Evolutionary conservation across 768 basidiomycete species (phyloP), one percentile per base, ranked within the genome.

Genomic region (Boletus barrowsii): DNA sequence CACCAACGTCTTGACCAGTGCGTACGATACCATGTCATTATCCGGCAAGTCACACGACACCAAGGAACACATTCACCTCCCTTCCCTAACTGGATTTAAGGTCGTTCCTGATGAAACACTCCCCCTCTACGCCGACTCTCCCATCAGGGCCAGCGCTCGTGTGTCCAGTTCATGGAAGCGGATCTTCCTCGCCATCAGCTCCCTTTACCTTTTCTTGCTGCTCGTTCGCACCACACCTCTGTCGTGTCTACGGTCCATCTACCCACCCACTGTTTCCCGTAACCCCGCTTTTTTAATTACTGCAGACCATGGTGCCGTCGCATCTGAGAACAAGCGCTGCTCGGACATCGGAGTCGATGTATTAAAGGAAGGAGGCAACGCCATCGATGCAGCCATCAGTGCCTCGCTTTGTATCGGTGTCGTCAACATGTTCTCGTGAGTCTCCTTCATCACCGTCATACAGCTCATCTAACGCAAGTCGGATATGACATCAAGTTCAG

Each of bases 381-480:
- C 95, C 0, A 83, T 96, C 15, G 96, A 98, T 60, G 87, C 96
- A 0, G 88, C 84, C 0, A 83, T 98, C 50, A 82, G 84, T 20
- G 79, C 89, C 0, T 83, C 87, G 0, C 75, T 98, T 24, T 98
- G 96, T 66, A 74, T 75, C 33, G 88, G 90, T 6, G 86, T 90
- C 3, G 83, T 93, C 47, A 94, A 93, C 68, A 92, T 92, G 85
- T 97, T 94, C 68, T 91, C 90, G 79, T 93, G 64, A 66, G 83
- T 79, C 14, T 10, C 4, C 15, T 14, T 11, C 30, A 18, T 37
- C 61, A 20, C 26, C 14, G 13, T 18, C 10, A 22, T 22, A 10
- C 5, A 17, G 35, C 20, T 20, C 24, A 32, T n/a, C 54, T 60
- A 13, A 47, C 29, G 53, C 53, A 47, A 30, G 20, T 35, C 17